A percentile compares a stretch with the other conserved stretches of the same genome.
Conservation (phyloP, 148 eudicot genomes). For the Rhododendron williamsianum region DNA sequence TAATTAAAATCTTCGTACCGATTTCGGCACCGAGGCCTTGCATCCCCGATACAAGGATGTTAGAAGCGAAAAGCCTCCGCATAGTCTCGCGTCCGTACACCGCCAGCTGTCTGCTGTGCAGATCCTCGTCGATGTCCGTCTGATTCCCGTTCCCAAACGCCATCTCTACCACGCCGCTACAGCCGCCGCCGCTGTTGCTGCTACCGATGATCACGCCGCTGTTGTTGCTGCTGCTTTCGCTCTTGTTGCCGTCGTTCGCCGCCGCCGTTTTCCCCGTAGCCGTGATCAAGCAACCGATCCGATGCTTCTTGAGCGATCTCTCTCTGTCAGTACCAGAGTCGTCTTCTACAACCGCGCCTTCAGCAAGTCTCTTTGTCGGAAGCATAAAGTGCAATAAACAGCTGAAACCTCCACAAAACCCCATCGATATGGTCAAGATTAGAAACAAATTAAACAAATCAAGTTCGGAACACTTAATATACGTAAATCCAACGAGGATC, state of each 20-base stretch:
- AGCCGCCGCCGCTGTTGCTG: constrained; percentile 7
- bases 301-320: constrained; percentile 40
- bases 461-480: constrained; percentile 12
- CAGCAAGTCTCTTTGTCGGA: constrained; percentile 67
- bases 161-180: constrained; percentile 26
- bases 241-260: constrained; percentile 1
- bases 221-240: constrained; percentile 6
- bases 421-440: constrained; percentile 22
- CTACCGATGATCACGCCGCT: background rate
- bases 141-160: constrained; percentile 32
- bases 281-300: constrained; percentile 25
- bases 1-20: constrained; percentile 30
- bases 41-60: constrained; percentile 73
- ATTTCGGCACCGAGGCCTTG: constrained; percentile 92
- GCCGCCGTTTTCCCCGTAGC: constrained; percentile 13
- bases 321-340: constrained; percentile 13
- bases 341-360: constrained; percentile 44
- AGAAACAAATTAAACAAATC: constrained; percentile 21
- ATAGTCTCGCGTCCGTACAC: constrained; percentile 85
- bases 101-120: constrained; percentile 87
- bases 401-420: constrained; percentile 41
- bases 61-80: constrained; percentile 67
- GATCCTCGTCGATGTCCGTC: constrained; percentile 80
- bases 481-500: constrained; percentile 23
- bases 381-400: constrained; percentile 77